Evolutionary conservation across 2,329 filamentous ascomycete species (phyloP).

Genomic region (Colletotrichum scovillei): DNA sequence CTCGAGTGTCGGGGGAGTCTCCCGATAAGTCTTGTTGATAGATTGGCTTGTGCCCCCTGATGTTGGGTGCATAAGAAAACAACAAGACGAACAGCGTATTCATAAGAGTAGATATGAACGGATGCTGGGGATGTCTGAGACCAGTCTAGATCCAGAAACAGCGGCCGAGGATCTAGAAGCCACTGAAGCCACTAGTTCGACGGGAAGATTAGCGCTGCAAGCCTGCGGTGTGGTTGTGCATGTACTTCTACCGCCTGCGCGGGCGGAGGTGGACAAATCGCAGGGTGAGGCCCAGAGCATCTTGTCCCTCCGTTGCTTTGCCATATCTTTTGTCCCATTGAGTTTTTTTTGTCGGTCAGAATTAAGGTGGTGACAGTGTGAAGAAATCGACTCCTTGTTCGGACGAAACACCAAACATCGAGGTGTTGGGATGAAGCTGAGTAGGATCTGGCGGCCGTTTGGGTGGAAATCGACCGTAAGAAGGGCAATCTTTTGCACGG

Average conservation of each 20-base stretch:
- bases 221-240: neutral
- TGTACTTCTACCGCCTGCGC: neutral
- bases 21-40: neutral
- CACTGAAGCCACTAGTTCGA: slow-evolving; percentile 31
- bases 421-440: neutral
- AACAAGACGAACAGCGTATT: neutral
- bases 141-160: slow-evolving; percentile 28
- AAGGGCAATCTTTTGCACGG: slow-evolving; percentile 4
- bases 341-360: neutral
- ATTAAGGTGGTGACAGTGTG: slow-evolving; percentile 19
- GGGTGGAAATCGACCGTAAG: neutral
- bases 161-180: slow-evolving; percentile 34
- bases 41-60: neutral
- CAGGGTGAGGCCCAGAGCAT: neutral
- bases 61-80: slow-evolving; percentile 9
- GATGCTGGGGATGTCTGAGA: slow-evolving; percentile 19
- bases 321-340: neutral
- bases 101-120: slow-evolving; percentile 8
- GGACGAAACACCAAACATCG: neutral
- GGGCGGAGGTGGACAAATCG: slow-evolving; percentile 7
- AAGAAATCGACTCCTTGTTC: slow-evolving; percentile 1
- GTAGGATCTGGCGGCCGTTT: neutral
- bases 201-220: slow-evolving; percentile 27
- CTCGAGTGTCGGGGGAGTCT: neutral
- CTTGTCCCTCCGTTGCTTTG: slow-evolving; percentile 5